Evolutionary conservation across 768 basidiomycete genomes (phyloP).

Genomic region (Hydnomerulius pinastri): DNA sequence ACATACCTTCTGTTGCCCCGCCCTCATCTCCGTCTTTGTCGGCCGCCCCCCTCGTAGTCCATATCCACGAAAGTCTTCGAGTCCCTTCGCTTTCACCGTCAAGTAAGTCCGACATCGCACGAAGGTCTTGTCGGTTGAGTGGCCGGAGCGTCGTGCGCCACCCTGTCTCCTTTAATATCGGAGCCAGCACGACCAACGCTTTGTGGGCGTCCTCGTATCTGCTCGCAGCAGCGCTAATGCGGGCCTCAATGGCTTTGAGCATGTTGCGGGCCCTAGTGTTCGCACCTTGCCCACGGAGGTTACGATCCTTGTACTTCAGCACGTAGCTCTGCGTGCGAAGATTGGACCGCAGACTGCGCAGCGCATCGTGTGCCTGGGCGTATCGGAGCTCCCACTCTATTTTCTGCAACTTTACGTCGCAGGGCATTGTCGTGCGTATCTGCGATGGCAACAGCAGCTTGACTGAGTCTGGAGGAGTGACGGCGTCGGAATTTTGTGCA

Average conservation of each 20-base stretch:
- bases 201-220: neutral
- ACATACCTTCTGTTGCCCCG: neutral
- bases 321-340: conserved; percentile 10
- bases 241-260: neutral
- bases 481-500: neutral
- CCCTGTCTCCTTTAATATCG: neutral
- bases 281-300: conserved; percentile 7
- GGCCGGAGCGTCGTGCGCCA: neutral
- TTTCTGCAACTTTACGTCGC: neutral
- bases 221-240: neutral
- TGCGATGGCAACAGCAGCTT: conserved; percentile 1
- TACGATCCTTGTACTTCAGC: conserved; percentile 9
- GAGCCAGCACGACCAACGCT: neutral
- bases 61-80: conserved; percentile 11
- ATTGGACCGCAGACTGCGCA: conserved; percentile 19
- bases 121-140: neutral
- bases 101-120: neutral
- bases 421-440: neutral
- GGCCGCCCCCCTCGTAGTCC: neutral
- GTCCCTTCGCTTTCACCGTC: conserved; percentile 7
- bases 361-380: conserved; percentile 20
- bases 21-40: neutral
- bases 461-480: neutral
- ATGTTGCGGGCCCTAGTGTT: conserved; percentile 1
- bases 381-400: conserved; percentile 7